These are phyloP conservation scores for Euphorbia schlechtendalii DNA, from an alignment of 441 rosid species.

Conservation along the genomic window DNA sequence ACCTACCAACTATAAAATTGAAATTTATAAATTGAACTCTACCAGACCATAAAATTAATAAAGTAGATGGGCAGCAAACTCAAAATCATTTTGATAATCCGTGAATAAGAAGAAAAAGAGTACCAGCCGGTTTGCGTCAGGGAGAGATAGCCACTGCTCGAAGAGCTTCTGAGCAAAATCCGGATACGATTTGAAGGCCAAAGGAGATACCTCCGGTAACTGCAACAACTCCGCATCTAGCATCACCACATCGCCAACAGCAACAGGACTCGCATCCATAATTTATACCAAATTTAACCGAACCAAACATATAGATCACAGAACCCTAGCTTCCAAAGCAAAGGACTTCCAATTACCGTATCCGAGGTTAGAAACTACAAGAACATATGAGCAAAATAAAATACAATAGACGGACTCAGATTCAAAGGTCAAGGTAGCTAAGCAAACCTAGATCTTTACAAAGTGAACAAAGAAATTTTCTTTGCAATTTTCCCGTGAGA, in stretches of 20 bases:
- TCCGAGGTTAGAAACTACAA: not conserved
- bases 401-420: slow-evolving; percentile 14
- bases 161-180: slow-evolving; percentile 70
- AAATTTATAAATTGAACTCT: not conserved
- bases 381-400: not conserved
- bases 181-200: slow-evolving; percentile 59
- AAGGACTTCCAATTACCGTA: not conserved
- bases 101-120: not conserved
- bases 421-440: slow-evolving; percentile 14
- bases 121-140: slow-evolving; percentile 86
- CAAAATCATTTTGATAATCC: not conserved
- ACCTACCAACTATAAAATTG: not conserved
- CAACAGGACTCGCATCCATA: slow-evolving; percentile 45
- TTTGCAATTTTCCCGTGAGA: not conserved
- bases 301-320: slow-evolving; percentile 20
- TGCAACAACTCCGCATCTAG: slow-evolving; percentile 80
- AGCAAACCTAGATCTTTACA: slow-evolving; percentile 44
- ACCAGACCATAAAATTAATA: not conserved
- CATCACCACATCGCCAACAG: slow-evolving; percentile 54
- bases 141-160: slow-evolving; percentile 92
- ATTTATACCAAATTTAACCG: slow-evolving; percentile 27
- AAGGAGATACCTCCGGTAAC: slow-evolving; percentile 71
- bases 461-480: slow-evolving; percentile 12
- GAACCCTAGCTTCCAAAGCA: slow-evolving; percentile 20
- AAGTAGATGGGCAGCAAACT: not conserved